A percentile compares a stretch with the other conserved stretches of the same genome.
These are phyloP conservation scores for Globisporangium abappressorium DNA, from an alignment of 352 stramenopile species.

Conservation along the genomic window DNA sequence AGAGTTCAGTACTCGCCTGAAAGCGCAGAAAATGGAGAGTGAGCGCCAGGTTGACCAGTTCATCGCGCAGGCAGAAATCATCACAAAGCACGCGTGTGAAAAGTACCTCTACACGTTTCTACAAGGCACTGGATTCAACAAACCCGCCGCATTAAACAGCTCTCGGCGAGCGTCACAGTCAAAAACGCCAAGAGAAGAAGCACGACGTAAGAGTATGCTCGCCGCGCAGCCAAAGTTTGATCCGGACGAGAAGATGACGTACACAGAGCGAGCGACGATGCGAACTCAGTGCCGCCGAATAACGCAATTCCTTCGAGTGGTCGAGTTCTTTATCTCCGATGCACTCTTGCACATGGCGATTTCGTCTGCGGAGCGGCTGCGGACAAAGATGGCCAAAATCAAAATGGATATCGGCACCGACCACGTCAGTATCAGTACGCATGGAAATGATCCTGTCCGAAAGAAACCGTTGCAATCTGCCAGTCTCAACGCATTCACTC, in stretches of 20 bases:
- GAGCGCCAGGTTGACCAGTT: conserved; percentile 61
- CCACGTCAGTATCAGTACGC: neutral
- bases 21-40: conserved; percentile 64
- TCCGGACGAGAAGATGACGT: conserved; percentile 82
- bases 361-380: conserved; percentile 41
- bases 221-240: conserved; percentile 18
- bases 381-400: conserved; percentile 42
- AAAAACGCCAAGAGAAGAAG: conserved; percentile 18
- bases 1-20: conserved; percentile 76
- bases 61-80: conserved; percentile 49
- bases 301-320: conserved; percentile 89
- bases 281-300: conserved; percentile 89
- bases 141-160: neutral
- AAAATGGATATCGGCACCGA: conserved; percentile 17
- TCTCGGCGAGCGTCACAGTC: conserved; percentile 1
- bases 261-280: conserved; percentile 92
- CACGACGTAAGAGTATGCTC: conserved; percentile 18
- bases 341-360: conserved; percentile 74
- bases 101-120: conserved; percentile 58
- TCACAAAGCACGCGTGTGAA: conserved; percentile 62
- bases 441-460: neutral
- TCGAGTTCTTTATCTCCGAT: conserved; percentile 89
- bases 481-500: neutral
- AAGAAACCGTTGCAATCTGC: neutral
- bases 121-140: conserved; percentile 56